Evolutionary conservation across 164 flowering plant genomes (phyloP).

Genomic region (Aristolochia fimbriata): DNA sequence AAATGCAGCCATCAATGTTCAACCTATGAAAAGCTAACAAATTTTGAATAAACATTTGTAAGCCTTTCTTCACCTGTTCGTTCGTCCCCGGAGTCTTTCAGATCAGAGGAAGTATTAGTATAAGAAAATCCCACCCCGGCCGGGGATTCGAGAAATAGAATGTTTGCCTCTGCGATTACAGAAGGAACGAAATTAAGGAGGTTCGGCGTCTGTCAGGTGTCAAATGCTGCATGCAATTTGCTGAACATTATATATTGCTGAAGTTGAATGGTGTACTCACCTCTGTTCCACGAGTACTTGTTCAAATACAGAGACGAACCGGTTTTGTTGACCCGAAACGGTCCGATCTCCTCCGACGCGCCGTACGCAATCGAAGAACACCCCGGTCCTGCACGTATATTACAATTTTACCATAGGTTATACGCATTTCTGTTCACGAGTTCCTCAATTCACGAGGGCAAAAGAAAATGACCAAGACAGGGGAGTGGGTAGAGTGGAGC

Average conservation of each 20-base stretch:
- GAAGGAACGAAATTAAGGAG: neutral
- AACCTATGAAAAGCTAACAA: neutral
- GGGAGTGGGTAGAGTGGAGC: no score
- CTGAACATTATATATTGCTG: neutral
- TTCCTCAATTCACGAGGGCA: no score
- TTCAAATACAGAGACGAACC: slow-evolving; percentile 63
- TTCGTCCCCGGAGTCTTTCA: slow-evolving; percentile 55
- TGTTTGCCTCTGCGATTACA: slow-evolving; percentile 49
- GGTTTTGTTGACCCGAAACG: slow-evolving; percentile 56
- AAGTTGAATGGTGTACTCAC: slow-evolving; percentile 22
- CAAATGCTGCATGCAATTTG: neutral
- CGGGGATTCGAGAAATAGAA: slow-evolving; percentile 88
- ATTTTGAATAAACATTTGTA: neutral
- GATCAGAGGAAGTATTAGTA: slow-evolving; percentile 64
- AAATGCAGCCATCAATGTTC: neutral
- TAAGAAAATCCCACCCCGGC: slow-evolving; percentile 92
- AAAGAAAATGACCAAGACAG: no score
- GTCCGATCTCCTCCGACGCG: slow-evolving; percentile 92
- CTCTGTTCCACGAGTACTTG: slow-evolving; percentile 77
- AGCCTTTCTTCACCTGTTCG: slow-evolving; percentile 50
- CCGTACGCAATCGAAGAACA: slow-evolving; percentile 94
- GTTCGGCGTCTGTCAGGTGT: neutral
- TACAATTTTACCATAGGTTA: neutral
- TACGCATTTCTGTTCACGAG: no score
- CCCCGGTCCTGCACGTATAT: slow-evolving; percentile 65